Evolutionary conservation across 164 flowering plant species (phyloP).

Genomic region (Umbilicus rupestris): DNA sequence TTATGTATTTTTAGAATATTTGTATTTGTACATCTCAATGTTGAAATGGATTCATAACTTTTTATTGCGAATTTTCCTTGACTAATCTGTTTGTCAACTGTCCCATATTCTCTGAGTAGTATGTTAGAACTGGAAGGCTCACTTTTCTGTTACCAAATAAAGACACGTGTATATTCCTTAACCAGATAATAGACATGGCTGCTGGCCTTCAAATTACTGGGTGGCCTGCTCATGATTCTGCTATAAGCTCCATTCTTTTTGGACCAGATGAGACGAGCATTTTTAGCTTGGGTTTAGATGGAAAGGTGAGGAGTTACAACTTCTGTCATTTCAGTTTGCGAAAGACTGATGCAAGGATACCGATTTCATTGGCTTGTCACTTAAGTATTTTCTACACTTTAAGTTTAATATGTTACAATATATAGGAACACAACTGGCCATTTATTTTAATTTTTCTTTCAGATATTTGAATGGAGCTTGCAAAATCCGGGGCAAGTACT

Average conservation of each 20-base stretch:
- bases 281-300: constrained; percentile 85
- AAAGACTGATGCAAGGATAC: no score
- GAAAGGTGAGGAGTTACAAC: constrained; percentile 51
- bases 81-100: background rate
- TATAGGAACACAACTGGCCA: background rate
- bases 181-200: constrained; percentile 64
- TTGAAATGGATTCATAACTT: background rate
- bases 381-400: background rate
- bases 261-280: constrained; percentile 95
- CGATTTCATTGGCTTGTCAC: background rate
- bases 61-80: background rate
- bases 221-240: constrained; percentile 98
- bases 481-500: constrained; percentile 85
- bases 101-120: background rate
- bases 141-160: background rate
- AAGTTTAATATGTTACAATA: background rate
- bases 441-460: constrained; percentile 14
- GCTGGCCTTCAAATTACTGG: constrained; percentile 95
- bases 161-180: constrained; percentile 25
- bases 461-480: constrained; percentile 96
- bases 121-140: background rate
- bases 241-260: constrained; percentile 76
- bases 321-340: background rate
- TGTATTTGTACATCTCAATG: background rate
- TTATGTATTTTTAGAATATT: no score